Percentiles rank a stretch among this genome's conserved stretches.
Evolutionary conservation across 768 basidiomycete species (phyloP).

Genomic region (Lactifluus piperatus): DNA sequence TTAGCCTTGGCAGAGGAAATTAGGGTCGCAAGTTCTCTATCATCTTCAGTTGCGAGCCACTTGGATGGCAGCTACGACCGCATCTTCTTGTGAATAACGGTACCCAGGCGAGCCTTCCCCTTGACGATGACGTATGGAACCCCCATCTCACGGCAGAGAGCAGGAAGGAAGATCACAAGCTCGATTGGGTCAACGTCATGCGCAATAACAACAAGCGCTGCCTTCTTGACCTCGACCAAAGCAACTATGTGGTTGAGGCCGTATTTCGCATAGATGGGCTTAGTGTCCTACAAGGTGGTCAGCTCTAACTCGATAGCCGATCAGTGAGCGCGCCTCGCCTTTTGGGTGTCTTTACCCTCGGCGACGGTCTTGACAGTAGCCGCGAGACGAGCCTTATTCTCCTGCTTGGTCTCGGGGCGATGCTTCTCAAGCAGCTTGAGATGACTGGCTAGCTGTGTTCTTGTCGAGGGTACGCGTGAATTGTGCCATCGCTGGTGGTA

Average conservation of each 20-base stretch:
- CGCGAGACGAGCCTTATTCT: slow-evolving; percentile 92
- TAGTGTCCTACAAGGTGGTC: slow-evolving; percentile 50
- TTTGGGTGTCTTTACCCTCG: slow-evolving; percentile 65
- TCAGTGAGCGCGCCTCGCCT: slow-evolving; percentile 28
- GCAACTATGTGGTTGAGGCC: slow-evolving; percentile 96
- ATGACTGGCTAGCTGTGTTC: slow-evolving; percentile 96
- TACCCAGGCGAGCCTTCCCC: slow-evolving; percentile 96
- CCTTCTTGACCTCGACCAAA: slow-evolving; percentile 96
- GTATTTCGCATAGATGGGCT: slow-evolving; percentile 92
- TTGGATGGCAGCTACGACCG: slow-evolving; percentile 83
- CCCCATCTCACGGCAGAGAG: too few relatives aligned
- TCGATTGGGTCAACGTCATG: slow-evolving; percentile 99
- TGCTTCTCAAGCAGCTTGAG: slow-evolving; percentile 98
- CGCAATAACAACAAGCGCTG: slow-evolving; percentile 88
- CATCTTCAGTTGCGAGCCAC: slow-evolving; percentile 94
- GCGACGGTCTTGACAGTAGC: slow-evolving; percentile 69
- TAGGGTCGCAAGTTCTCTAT: slow-evolving; percentile 88
- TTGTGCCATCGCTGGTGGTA: slow-evolving; percentile 95
- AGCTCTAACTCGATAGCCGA: background rate
- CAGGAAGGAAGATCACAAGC: too few relatives aligned
- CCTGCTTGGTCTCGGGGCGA: slow-evolving; percentile 87
- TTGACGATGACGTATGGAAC: slow-evolving; percentile 98
- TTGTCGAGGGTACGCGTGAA: slow-evolving; percentile 98
- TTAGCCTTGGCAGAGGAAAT: slow-evolving; percentile 94
- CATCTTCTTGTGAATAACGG: slow-evolving; percentile 99